Evolutionary conservation across 495 filamentous ascomycete species (phyloP).

Genomic region (Penicillium lagena): DNA sequence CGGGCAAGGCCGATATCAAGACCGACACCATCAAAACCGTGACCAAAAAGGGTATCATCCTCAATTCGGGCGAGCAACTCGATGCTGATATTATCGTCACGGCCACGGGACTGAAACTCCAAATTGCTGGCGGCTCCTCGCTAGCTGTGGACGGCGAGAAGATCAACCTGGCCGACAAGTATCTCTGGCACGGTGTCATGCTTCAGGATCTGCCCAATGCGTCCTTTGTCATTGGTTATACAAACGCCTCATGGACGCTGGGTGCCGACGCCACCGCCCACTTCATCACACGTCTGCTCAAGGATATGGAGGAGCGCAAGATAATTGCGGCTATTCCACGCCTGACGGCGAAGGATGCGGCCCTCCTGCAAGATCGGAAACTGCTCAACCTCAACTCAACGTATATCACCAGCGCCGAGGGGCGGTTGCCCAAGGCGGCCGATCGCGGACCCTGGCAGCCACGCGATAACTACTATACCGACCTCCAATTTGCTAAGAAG

Average conservation of each 20-base stretch:
- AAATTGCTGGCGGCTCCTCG: slow-evolving; percentile 42
- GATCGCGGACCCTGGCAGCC: slow-evolving; percentile 49
- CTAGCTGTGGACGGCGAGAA: slow-evolving; percentile 50
- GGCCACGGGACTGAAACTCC: slow-evolving; percentile 62
- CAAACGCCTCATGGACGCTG: slow-evolving; percentile 54
- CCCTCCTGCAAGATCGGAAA: slow-evolving; percentile 24
- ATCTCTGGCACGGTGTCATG: slow-evolving; percentile 56
- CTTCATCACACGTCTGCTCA: slow-evolving; percentile 38
- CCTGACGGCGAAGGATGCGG: slow-evolving; percentile 22
- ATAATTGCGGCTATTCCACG: slow-evolving; percentile 31
- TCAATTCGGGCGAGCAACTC: slow-evolving; percentile 50
- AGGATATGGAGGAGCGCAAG: slow-evolving; percentile 32
- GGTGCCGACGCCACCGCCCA: slow-evolving; percentile 49
- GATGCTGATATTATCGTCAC: slow-evolving; percentile 69
- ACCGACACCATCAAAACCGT: slow-evolving; percentile 65
- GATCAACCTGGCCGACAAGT: slow-evolving; percentile 37
- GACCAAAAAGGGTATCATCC: slow-evolving; percentile 48
- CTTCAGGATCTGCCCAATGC: slow-evolving; percentile 54
- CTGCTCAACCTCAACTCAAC: slow-evolving; percentile 44
- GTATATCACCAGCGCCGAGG: slow-evolving; percentile 38
- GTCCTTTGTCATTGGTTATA: slow-evolving; percentile 50
- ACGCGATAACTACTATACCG: slow-evolving; percentile 46
- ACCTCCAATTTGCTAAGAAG: slow-evolving; percentile 42
- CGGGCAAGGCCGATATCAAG: slow-evolving; percentile 52
- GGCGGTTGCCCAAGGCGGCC: slow-evolving; percentile 35